Percentiles rank a stretch among this genome's conserved stretches.
Conservation (phyloP, 75 land plant genomes). For the Cryptomeria japonica region DNA sequence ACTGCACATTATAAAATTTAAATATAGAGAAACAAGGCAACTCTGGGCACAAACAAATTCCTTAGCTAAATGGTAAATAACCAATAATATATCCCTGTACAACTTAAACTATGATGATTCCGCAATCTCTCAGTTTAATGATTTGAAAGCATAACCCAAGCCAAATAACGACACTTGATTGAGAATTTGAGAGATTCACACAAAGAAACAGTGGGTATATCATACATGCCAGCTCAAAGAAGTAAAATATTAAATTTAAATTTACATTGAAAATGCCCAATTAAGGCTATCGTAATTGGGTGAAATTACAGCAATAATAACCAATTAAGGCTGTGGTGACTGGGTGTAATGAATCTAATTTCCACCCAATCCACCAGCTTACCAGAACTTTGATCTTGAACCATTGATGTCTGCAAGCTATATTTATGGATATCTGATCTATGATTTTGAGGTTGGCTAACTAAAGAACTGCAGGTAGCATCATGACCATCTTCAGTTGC, state of each 20-base stretch:
- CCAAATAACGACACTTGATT: not conserved
- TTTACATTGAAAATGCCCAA: not conserved
- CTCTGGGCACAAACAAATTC: not conserved
- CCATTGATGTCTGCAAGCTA: not conserved
- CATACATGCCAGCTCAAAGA: not conserved
- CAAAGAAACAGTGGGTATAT: not conserved
- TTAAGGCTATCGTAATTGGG: not conserved
- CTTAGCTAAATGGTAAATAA: not conserved
- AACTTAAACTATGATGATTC: not conserved
- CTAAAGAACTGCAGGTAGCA: not conserved
- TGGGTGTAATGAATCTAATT: not conserved
- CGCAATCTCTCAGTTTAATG: not conserved
- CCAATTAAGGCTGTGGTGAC: not conserved
- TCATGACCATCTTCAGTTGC: not conserved
- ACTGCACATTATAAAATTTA: not conserved
- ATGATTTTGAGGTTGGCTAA: slow-evolving; percentile 2
- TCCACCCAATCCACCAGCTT: not conserved
- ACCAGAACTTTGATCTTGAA: not conserved
- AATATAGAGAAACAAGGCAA: not conserved
- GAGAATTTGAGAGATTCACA: not conserved
- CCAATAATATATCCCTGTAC: not conserved
- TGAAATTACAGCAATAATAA: not conserved
- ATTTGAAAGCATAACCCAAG: not conserved
- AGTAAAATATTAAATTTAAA: not conserved
- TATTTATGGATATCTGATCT: not conserved